Evolutionary conservation across 192 early-diverging fungal genomes (phyloP).

Genomic region (Rhizophagus clarus): DNA sequence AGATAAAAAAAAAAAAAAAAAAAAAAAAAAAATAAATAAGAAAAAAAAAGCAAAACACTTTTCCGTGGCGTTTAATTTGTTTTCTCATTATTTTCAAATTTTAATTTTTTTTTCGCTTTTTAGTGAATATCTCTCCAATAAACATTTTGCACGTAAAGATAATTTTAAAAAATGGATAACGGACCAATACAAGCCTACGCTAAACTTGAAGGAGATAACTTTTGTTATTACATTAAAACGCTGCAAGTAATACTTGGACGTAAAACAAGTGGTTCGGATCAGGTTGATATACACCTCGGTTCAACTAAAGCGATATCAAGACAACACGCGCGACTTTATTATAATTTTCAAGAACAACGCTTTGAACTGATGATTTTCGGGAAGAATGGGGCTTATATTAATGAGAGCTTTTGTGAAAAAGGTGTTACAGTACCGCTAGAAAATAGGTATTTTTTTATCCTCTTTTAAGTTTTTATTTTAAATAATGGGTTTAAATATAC

Average conservation of each 20-base stretch:
- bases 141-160: constrained; percentile 16
- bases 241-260: constrained; percentile 80
- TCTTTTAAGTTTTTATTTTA: neutral
- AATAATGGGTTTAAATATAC: neutral
- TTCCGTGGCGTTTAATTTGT: too few species aligned
- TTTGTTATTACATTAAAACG: constrained; percentile 84
- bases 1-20: neutral
- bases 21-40: neutral
- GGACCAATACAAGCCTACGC: constrained; percentile 85
- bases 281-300: constrained; percentile 87
- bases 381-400: constrained; percentile 88
- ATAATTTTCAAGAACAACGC: constrained; percentile 76
- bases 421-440: constrained; percentile 64
- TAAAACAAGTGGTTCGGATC: constrained; percentile 59
- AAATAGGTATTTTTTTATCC: constrained; percentile 51
- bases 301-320: constrained; percentile 84
- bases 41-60: too few species aligned
- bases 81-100: too few species aligned
- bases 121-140: too few species aligned
- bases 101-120: too few species aligned
- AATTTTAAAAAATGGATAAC: constrained; percentile 32
- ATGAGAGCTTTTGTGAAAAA: constrained; percentile 76
- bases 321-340: constrained; percentile 81
- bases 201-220: constrained; percentile 82
- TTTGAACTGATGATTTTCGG: constrained; percentile 89